phyloP scores from a whole-genome alignment of 305 asterid species.

The Fraxinus ornus region DNA sequence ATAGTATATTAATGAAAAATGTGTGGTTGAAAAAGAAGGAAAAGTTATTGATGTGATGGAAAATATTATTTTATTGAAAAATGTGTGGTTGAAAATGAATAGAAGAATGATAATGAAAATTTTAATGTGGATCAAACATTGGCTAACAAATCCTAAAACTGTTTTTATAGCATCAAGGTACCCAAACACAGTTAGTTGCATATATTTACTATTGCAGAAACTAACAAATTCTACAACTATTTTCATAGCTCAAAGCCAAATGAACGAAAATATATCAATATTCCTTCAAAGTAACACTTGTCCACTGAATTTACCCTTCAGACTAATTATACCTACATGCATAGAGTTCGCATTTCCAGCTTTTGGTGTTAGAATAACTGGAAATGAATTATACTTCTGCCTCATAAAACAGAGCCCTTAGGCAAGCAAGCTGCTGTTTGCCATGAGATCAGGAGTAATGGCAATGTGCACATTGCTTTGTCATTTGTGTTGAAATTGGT shows the following conservation, averaged over 20 bases:
- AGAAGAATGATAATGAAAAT: too few species aligned
- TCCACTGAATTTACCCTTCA: background rate
- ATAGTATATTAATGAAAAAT: too few species aligned
- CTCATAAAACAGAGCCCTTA: background rate
- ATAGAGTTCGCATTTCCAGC: background rate
- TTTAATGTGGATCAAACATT: too few species aligned
- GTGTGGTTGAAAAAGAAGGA: too few species aligned
- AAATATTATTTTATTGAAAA: too few species aligned
- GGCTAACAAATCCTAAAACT: background rate
- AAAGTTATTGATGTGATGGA: too few species aligned
- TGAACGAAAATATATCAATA: background rate
- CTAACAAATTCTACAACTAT: background rate
- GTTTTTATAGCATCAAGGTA: background rate
- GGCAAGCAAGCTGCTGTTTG: background rate
- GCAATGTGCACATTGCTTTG: background rate
- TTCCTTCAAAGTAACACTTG: background rate
- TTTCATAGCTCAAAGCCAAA: background rate
- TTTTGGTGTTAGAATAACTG: background rate
- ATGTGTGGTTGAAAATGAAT: too few species aligned
- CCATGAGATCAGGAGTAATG: background rate
- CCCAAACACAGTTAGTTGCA: background rate
- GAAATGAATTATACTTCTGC: background rate
- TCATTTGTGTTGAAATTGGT: background rate
- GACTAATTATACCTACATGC: background rate
- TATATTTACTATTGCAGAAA: background rate